These are phyloP conservation scores for Pachysolen tannophilus DNA, from an alignment of 805 yeast species.

Conservation along the genomic window DNA sequence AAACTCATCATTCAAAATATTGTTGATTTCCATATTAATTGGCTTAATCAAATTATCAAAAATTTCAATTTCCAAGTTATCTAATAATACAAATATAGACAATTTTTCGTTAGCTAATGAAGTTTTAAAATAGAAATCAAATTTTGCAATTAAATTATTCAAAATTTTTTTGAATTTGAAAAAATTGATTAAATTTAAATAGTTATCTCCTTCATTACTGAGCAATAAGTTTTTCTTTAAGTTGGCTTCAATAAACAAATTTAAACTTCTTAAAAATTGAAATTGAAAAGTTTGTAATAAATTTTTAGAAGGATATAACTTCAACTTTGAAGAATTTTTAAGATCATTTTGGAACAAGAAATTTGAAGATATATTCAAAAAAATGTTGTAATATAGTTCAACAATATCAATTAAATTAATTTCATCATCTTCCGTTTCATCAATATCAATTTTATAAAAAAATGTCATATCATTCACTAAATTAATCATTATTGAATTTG, in stretches of 20 bases:
- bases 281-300: slow-evolving; percentile 21
- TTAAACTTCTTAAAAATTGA: slow-evolving; percentile 27
- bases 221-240: slow-evolving; percentile 32
- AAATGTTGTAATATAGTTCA: slow-evolving; percentile 5
- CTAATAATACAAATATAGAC: slow-evolving; percentile 36
- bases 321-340: slow-evolving; percentile 5
- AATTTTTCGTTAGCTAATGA: slow-evolving; percentile 32
- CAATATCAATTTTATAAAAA: slow-evolving; percentile 24
- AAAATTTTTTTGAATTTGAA: slow-evolving; percentile 38
- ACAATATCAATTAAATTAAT: slow-evolving; percentile 5
- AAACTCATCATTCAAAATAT: slow-evolving; percentile 1
- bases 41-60: slow-evolving; percentile 33
- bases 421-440: slow-evolving; percentile 9
- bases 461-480: slow-evolving; percentile 46
- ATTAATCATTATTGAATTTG: not conserved
- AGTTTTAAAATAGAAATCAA: slow-evolving; percentile 43
- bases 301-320: slow-evolving; percentile 19
- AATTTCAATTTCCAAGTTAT: slow-evolving; percentile 42
- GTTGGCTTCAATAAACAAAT: slow-evolving; percentile 32
- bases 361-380: slow-evolving; percentile 7
- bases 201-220: slow-evolving; percentile 12
- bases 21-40: slow-evolving; percentile 4
- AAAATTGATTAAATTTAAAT: slow-evolving; percentile 41
- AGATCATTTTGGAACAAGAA: slow-evolving; percentile 14
- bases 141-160: slow-evolving; percentile 39